Evolutionary conservation across 2,329 filamentous ascomycete species (phyloP), one percentile per base, ranked within the genome.

Genomic region (Dactylellina drechsleri): DNA sequence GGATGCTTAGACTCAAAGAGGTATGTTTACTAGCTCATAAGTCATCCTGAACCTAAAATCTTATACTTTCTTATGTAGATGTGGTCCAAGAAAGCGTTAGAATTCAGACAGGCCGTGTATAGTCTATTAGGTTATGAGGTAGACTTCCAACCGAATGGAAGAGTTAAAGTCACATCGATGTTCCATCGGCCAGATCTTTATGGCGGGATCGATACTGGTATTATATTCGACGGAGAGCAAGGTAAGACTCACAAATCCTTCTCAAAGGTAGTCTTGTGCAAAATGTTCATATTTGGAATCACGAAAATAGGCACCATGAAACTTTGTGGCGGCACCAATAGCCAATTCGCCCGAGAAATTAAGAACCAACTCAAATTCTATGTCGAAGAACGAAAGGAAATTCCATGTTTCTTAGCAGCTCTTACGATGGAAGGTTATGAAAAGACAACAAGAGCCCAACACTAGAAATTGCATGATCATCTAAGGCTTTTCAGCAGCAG

Each of bases 131-230:
- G 95, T 0, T 99, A 93, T 91, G 94, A 94, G 62, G 88, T 98
- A 12, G 93, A 95, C 36, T 98, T 99, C 81, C 90, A 97, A 81
- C 93, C 93, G n/a, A 97, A 97, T 81, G 95, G 95, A 49, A 94
- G 96, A 80, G 96, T 97, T 83, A 90, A 92, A 36, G 92, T 97
- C 20, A 96, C 94, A 65, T 91, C 87, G 73, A 91, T 94, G 77
- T 96, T 94, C 80, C 91, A 91, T 80, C 90, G 66, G 60, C 36
- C 78, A 15, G 77, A 78, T 53, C 74, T 93, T 0, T 89, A 87
- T 1, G 82, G 83, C 76, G 83, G 88, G 81, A 89, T 91, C 80
- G 88, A 92, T 81, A 89, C 90, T 81, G 90, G 90, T 78, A 88
- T 86, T 68, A 90, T 91, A 74, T 80, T 80, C 77, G 79, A 80